Evolutionary conservation across 2,329 filamentous ascomycete species (phyloP).

Genomic region (Simplicillium aogashimaense): DNA sequence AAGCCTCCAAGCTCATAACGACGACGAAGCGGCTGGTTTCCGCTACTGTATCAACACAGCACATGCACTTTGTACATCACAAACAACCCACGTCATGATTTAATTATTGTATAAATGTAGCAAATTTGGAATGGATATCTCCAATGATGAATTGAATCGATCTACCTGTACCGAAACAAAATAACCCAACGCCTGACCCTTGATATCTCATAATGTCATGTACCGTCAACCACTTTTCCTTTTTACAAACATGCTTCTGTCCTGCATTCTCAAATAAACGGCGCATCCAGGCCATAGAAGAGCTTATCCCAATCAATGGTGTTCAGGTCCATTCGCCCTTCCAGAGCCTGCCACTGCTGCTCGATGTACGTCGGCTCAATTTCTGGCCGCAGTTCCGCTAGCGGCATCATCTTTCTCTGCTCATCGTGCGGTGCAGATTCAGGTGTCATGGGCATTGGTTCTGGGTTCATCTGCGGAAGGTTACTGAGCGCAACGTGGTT

Average conservation of each 20-base stretch:
- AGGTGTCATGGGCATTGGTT: constrained; percentile 16
- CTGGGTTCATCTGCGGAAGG: constrained; percentile 8
- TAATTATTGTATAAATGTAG: not conserved
- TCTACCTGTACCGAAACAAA: too few species aligned
- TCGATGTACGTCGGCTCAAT: constrained; percentile 13
- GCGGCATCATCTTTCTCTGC: constrained; percentile 4
- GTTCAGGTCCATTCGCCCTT: constrained; percentile 20
- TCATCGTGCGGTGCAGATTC: constrained; percentile 14
- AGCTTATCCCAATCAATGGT: constrained; percentile 24
- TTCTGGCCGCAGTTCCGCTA: constrained; percentile 5
- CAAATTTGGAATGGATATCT: not conserved
- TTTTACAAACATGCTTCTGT: not conserved
- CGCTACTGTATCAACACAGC: not conserved
- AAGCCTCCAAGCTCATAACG: constrained; percentile 1
- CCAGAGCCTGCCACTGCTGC: constrained; percentile 15
- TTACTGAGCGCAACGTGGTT: constrained; percentile 12
- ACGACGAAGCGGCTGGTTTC: not conserved
- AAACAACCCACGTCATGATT: not conserved
- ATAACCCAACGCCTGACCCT: too few species aligned
- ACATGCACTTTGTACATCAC: not conserved
- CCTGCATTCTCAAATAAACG: constrained; percentile 14
- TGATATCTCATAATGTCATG: not conserved
- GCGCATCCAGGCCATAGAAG: constrained; percentile 22
- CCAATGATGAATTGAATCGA: not conserved
- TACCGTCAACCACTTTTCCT: not conserved